A percentile compares a stretch with the other conserved stretches of the same genome.
These are phyloP conservation scores for Trametes maxima DNA, from an alignment of 768 basidiomycete genomes.

Conservation along the genomic window DNA sequence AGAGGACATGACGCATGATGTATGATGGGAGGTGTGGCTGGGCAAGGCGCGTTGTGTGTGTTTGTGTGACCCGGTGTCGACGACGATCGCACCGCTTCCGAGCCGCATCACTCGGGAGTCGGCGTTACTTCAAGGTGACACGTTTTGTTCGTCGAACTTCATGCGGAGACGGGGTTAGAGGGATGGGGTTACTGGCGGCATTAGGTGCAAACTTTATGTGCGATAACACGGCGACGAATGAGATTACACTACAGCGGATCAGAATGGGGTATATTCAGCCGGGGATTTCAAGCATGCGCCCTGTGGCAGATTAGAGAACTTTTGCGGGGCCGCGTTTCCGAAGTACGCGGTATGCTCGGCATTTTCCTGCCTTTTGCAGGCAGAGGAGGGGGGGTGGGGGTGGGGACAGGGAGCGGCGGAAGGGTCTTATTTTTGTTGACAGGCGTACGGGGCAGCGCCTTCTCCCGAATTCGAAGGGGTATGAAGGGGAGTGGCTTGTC, in stretches of 20 bases:
- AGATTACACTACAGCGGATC: no score
- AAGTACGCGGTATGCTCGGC: no score
- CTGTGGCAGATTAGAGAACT: no score
- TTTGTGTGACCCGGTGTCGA: constrained; percentile 2
- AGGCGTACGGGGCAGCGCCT: constrained; percentile 11
- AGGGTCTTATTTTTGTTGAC: neutral
- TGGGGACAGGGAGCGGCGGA: neutral
- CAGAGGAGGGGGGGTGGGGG: neutral
- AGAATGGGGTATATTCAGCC: no score
- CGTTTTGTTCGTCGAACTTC: no score
- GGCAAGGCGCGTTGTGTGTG: constrained; percentile 5
- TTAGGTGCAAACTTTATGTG: no score
- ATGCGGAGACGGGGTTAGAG: no score
- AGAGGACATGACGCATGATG: neutral
- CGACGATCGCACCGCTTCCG: neutral
- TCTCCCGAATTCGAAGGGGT: neutral
- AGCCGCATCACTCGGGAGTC: neutral
- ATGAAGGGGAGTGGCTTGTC: constrained; percentile 8
- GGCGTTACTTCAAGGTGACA: no score
- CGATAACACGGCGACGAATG: no score
- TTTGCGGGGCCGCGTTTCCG: no score
- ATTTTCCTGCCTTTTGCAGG: neutral
- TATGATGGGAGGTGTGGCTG: neutral
- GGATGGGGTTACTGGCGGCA: no score
- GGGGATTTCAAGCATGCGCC: no score